Percentiles rank a stretch among this genome's conserved stretches.
phyloP scores from a whole-genome alignment of 2,329 filamentous ascomycete genomes.

The Basipetospora chlamydospora region DNA sequence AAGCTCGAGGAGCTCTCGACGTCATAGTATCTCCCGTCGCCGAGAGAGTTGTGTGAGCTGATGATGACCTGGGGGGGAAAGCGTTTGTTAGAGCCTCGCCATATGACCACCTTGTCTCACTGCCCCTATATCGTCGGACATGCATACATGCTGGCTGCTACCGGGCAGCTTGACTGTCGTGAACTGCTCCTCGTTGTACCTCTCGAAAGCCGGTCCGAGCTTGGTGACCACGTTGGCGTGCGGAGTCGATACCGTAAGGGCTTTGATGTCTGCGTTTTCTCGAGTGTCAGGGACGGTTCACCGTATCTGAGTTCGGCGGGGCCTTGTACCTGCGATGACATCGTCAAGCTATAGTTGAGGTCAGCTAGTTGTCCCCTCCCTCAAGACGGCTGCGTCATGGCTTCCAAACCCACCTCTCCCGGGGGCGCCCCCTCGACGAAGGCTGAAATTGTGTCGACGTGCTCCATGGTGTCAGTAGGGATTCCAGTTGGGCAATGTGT shows the following conservation, averaged over 20 bases:
- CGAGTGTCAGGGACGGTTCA: no score
- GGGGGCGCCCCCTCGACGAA: constrained; percentile 92
- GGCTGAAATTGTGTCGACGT: constrained; percentile 53
- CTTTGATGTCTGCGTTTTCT: constrained; percentile 64
- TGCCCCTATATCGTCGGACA: neutral
- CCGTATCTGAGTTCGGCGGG: neutral
- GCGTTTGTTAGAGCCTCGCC: no score
- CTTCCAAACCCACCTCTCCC: constrained; percentile 59
- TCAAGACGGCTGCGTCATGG: no score
- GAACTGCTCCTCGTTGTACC: constrained; percentile 95
- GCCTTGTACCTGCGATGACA: constrained; percentile 61
- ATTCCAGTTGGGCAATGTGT: no score
- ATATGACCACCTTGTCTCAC: neutral
- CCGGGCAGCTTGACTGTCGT: constrained; percentile 79
- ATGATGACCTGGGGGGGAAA: constrained; percentile 50
- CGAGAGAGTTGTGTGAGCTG: constrained; percentile 73
- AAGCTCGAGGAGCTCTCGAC: constrained; percentile 80
- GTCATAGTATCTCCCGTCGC: constrained; percentile 76
- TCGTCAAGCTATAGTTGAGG: constrained; percentile 53
- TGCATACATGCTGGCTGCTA: constrained; percentile 45
- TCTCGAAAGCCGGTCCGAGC: constrained; percentile 72
- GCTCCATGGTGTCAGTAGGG: neutral
- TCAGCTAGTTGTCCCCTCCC: no score
- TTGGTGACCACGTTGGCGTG: constrained; percentile 44
- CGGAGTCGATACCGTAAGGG: constrained; percentile 57